These are phyloP conservation scores for Barnettozyma sucrosica DNA, from an alignment of 805 yeast species.

Conservation along the genomic window DNA sequence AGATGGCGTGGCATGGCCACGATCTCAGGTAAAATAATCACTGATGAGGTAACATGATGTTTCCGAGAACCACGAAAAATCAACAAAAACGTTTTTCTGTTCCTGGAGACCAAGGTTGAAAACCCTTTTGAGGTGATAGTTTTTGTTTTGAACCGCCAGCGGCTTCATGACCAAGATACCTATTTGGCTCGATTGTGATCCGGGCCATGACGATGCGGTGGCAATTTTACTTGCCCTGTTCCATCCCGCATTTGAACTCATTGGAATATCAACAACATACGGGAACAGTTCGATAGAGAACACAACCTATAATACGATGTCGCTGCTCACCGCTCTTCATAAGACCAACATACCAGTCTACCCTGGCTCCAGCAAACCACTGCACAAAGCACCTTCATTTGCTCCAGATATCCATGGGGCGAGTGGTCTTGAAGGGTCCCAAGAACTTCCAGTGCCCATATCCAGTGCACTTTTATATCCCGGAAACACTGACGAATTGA, in stretches of 20 bases:
- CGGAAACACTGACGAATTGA: conserved; percentile 38
- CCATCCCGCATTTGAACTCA: conserved; percentile 39
- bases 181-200: conserved; percentile 87
- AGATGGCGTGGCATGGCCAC: no score
- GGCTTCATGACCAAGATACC: conserved; percentile 38
- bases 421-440: conserved; percentile 74
- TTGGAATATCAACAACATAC: conserved; percentile 33
- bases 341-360: conserved; percentile 52
- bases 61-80: no score
- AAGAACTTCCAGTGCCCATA: conserved; percentile 46
- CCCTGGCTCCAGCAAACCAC: conserved; percentile 57
- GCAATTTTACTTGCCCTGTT: conserved; percentile 62
- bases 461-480: conserved; percentile 27
- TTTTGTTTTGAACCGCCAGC: no score
- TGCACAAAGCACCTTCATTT: conserved; percentile 40
- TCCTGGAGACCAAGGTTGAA: no score
- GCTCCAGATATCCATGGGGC: conserved; percentile 70
- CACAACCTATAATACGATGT: conserved; percentile 66
- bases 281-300: conserved; percentile 39
- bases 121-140: no score
- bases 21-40: no score
- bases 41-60: no score
- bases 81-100: no score
- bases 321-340: conserved; percentile 56
- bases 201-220: conserved; percentile 84